Percentiles rank a stretch among this genome's conserved stretches.
These are phyloP conservation scores for Xylaria sp. DNA, from an alignment of 2,329 filamentous ascomycete species.

Conservation along the genomic window DNA sequence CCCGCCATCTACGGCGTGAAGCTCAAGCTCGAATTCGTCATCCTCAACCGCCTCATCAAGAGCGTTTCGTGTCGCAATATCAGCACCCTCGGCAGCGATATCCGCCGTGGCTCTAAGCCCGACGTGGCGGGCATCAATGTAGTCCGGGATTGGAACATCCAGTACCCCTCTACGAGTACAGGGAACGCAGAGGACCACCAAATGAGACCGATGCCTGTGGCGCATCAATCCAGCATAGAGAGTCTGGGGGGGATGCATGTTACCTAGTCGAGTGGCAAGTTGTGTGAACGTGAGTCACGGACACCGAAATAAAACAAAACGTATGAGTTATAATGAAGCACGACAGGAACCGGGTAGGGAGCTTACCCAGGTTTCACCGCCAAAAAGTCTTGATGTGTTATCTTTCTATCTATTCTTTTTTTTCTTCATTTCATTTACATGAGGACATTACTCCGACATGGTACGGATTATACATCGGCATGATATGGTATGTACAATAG, in stretches of 20 bases:
- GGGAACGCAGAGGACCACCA: slow-evolving; percentile 11
- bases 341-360: neutral
- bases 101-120: slow-evolving; percentile 13
- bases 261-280: neutral
- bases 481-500: neutral
- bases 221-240: slow-evolving; percentile 14
- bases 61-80: slow-evolving; percentile 17
- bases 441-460: neutral
- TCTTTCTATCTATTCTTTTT: neutral
- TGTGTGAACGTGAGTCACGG: neutral
- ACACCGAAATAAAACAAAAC: neutral
- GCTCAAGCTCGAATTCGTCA: slow-evolving; percentile 34
- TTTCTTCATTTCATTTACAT: neutral
- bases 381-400: neutral
- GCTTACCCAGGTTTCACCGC: neutral
- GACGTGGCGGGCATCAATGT: slow-evolving; percentile 6
- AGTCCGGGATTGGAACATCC: slow-evolving; percentile 9
- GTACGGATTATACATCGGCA: neutral
- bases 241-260: slow-evolving; percentile 7
- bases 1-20: slow-evolving; percentile 34
- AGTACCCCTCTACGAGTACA: neutral
- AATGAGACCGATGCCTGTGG: slow-evolving; percentile 13
- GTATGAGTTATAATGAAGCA: slow-evolving; percentile 6
- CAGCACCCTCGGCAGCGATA: slow-evolving; percentile 12
- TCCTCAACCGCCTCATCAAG: slow-evolving; percentile 32